phyloP scores from a whole-genome alignment of 2,329 filamentous ascomycete genomes.

The Trichoderma sp. region DNA sequence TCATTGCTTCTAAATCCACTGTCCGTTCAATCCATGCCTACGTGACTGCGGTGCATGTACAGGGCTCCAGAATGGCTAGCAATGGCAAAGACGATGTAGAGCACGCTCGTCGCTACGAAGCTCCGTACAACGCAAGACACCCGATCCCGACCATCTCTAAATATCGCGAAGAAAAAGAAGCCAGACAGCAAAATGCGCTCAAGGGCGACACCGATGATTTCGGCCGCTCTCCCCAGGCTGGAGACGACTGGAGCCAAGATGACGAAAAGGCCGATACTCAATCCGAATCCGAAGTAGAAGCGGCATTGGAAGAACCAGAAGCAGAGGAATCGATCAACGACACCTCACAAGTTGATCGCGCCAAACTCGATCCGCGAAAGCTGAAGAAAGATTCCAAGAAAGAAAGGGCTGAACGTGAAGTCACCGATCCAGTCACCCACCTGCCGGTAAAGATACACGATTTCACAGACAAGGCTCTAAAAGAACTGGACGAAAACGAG shows the following conservation, averaged over 20 bases:
- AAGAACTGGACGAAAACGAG: constrained; percentile 40
- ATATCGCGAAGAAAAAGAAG: constrained; percentile 52
- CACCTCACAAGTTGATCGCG: constrained; percentile 44
- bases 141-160: constrained; percentile 55
- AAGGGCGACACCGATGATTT: constrained; percentile 35
- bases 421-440: constrained; percentile 75
- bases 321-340: constrained; percentile 35
- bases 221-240: constrained; percentile 16
- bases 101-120: constrained; percentile 44
- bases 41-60: not conserved
- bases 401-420: constrained; percentile 59
- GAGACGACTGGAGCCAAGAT: constrained; percentile 17
- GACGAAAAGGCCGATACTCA: constrained; percentile 8
- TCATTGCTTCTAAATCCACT: not conserved
- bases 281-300: constrained; percentile 28
- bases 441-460: constrained; percentile 70
- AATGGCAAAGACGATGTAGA: constrained; percentile 44
- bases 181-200: constrained; percentile 48
- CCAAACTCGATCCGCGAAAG: constrained; percentile 49
- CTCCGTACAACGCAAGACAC: constrained; percentile 48
- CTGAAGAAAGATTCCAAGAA: constrained; percentile 56
- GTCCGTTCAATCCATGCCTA: not conserved
- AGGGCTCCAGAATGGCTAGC: constrained; percentile 39
- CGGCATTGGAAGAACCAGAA: constrained; percentile 31
- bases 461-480: constrained; percentile 65